These are phyloP conservation scores for Metschnikowia aberdeeniae DNA, from an alignment of 805 yeast species.

Conservation along the genomic window DNA sequence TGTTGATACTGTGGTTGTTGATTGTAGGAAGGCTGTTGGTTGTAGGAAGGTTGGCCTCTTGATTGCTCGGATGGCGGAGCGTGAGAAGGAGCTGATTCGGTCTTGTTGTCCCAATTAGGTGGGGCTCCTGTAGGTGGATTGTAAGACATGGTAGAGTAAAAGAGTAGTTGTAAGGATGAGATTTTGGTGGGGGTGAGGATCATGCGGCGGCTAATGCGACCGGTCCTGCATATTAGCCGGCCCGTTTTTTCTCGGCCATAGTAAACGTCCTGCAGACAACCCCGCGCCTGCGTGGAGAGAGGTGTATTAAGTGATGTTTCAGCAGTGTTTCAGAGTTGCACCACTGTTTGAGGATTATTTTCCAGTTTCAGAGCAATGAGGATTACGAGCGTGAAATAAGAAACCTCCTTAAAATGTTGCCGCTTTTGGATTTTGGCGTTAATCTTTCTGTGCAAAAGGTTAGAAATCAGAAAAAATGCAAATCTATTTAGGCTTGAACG, in stretches of 20 bases:
- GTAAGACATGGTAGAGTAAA: conserved; percentile 14
- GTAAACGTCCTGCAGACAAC: too few relatives aligned
- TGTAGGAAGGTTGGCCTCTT: conserved; percentile 20
- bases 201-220: neutral
- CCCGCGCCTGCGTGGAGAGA: too few relatives aligned
- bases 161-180: neutral
- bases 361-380: too few relatives aligned
- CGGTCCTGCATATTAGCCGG: neutral
- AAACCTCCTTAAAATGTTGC: too few relatives aligned
- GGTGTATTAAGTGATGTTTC: too few relatives aligned
- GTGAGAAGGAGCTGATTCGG: conserved; percentile 11
- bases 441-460: too few relatives aligned
- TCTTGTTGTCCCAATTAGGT: conserved; percentile 22
- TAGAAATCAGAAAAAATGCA: too few relatives aligned
- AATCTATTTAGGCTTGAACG: too few relatives aligned
- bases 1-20: conserved; percentile 16
- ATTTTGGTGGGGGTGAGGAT: neutral
- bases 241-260: neutral
- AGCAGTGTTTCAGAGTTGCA: too few relatives aligned
- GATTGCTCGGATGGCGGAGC: conserved; percentile 16
- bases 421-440: too few relatives aligned
- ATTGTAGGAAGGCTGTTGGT: conserved; percentile 14
- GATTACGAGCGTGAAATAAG: too few relatives aligned
- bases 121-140: conserved; percentile 29
- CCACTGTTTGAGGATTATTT: too few relatives aligned